A percentile compares a stretch with the other conserved stretches of the same genome.
These are phyloP conservation scores for Plenodomus lindquistii DNA, from an alignment of 2,329 filamentous ascomycete genomes.

Conservation along the genomic window DNA sequence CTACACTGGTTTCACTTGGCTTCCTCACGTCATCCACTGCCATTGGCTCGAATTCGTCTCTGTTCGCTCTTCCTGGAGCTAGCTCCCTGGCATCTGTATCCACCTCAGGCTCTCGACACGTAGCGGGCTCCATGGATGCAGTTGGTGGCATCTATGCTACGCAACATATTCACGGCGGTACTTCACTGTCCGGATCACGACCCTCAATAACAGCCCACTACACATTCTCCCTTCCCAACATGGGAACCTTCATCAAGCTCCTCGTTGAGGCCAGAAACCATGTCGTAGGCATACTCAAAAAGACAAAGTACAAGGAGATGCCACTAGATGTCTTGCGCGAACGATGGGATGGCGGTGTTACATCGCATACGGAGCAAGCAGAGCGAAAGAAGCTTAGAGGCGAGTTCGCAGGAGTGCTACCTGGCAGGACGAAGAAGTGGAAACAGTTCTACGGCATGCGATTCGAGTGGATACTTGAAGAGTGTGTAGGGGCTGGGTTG, in stretches of 20 bases:
- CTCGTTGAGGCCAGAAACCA: slow-evolving; percentile 65
- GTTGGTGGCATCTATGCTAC: slow-evolving; percentile 70
- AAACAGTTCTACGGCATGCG: slow-evolving; percentile 68
- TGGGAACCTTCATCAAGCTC: slow-evolving; percentile 69
- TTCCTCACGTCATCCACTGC: slow-evolving; percentile 61
- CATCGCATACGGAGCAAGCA: slow-evolving; percentile 50
- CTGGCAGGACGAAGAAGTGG: slow-evolving; percentile 70
- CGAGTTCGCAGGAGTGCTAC: slow-evolving; percentile 61
- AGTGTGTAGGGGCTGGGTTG: slow-evolving; percentile 70
- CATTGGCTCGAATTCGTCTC: slow-evolving; percentile 40
- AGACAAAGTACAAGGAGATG: slow-evolving; percentile 64
- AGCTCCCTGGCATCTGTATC: slow-evolving; percentile 62
- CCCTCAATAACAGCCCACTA: slow-evolving; percentile 41
- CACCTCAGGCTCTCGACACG: slow-evolving; percentile 63
- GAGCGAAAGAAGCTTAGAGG: slow-evolving; percentile 58
- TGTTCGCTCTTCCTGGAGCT: slow-evolving; percentile 49
- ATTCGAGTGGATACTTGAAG: slow-evolving; percentile 73
- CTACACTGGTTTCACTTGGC: slow-evolving; percentile 65
- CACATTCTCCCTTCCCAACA: slow-evolving; percentile 66
- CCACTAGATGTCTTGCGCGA: slow-evolving; percentile 66
- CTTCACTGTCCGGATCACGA: slow-evolving; percentile 35
- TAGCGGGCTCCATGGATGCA: slow-evolving; percentile 69
- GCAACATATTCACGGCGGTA: slow-evolving; percentile 68
- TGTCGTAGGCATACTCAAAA: slow-evolving; percentile 62
- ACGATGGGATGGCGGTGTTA: slow-evolving; percentile 71